phyloP scores from a whole-genome alignment of 2,329 filamentous ascomycete genomes.

The Aquanectria penicillioides region DNA sequence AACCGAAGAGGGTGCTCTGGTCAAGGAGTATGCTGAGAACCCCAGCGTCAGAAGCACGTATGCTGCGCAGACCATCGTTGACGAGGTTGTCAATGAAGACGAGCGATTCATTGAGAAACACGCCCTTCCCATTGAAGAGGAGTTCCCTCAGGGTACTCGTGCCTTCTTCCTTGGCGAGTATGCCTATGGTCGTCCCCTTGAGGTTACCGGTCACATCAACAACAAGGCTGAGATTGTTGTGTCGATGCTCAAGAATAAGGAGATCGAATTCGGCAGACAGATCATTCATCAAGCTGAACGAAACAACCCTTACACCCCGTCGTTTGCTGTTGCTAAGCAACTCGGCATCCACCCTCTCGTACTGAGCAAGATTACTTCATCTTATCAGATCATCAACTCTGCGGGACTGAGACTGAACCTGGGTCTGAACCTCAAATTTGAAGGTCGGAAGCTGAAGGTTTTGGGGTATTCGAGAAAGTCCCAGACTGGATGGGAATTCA shows the following conservation, averaged over 20 bases:
- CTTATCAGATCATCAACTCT: slow-evolving; percentile 82
- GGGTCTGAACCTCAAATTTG: slow-evolving; percentile 96
- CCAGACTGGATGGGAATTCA: slow-evolving; percentile 94
- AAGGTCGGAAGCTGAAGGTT: slow-evolving; percentile 94
- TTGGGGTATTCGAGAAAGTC: slow-evolving; percentile 92
- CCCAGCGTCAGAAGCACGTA: slow-evolving; percentile 88
- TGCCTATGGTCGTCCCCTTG: slow-evolving; percentile 89
- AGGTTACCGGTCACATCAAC: slow-evolving; percentile 77
- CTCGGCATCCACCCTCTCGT: slow-evolving; percentile 86
- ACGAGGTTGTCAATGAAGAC: slow-evolving; percentile 89
- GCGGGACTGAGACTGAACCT: slow-evolving; percentile 88
- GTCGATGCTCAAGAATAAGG: slow-evolving; percentile 75
- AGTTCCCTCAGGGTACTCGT: slow-evolving; percentile 84
- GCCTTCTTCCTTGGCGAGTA: slow-evolving; percentile 96
- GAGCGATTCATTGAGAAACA: slow-evolving; percentile 90
- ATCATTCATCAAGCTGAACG: slow-evolving; percentile 78
- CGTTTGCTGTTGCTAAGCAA: slow-evolving; percentile 86
- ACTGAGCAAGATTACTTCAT: slow-evolving; percentile 94
- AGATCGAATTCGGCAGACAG: slow-evolving; percentile 81
- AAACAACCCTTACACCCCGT: slow-evolving; percentile 81
- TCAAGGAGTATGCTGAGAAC: slow-evolving; percentile 92
- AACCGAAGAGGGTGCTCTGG: slow-evolving; percentile 87
- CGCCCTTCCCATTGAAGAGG: slow-evolving; percentile 88
- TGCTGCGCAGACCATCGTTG: slow-evolving; percentile 90
- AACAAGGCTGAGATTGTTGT: slow-evolving; percentile 84